Evolutionary conservation across 176 grass and related monocot species (phyloP).

Genomic region (Triticum timopheevii): DNA sequence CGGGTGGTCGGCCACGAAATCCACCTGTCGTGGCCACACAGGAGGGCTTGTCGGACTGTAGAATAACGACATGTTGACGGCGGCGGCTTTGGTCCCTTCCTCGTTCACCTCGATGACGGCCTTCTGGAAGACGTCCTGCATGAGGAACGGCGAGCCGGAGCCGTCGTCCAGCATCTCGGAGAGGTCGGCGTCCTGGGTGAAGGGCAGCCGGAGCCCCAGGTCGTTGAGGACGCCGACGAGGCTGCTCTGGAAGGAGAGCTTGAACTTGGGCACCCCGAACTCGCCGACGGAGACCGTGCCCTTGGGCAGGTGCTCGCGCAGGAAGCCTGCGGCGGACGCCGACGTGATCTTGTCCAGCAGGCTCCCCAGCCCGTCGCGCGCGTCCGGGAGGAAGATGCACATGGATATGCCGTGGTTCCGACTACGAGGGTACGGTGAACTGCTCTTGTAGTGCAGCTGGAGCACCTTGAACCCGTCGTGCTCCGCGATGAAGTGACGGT

Average conservation of each 20-base stretch:
- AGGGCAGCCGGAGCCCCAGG: not conserved
- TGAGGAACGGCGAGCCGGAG: not conserved
- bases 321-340: not conserved
- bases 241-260: not conserved
- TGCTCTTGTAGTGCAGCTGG: not conserved
- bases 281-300: not conserved
- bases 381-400: slow-evolving; percentile 4
- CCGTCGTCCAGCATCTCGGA: not conserved
- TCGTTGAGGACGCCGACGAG: not conserved
- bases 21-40: not conserved
- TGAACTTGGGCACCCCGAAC: not conserved
- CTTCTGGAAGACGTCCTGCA: not conserved
- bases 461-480: slow-evolving; percentile 10
- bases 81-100: not conserved
- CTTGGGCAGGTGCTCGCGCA: not conserved
- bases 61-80: not conserved
- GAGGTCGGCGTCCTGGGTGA: not conserved
- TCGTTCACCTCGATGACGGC: not conserved
- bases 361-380: not conserved
- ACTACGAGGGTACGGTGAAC: not conserved
- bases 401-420: not conserved
- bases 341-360: not conserved
- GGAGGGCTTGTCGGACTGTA: not conserved
- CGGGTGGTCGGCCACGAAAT: slow-evolving; percentile 1
- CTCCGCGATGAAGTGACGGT: not conserved